These are phyloP conservation scores for Mycena crocata DNA, from an alignment of 768 basidiomycete genomes.

Conservation along the genomic window DNA sequence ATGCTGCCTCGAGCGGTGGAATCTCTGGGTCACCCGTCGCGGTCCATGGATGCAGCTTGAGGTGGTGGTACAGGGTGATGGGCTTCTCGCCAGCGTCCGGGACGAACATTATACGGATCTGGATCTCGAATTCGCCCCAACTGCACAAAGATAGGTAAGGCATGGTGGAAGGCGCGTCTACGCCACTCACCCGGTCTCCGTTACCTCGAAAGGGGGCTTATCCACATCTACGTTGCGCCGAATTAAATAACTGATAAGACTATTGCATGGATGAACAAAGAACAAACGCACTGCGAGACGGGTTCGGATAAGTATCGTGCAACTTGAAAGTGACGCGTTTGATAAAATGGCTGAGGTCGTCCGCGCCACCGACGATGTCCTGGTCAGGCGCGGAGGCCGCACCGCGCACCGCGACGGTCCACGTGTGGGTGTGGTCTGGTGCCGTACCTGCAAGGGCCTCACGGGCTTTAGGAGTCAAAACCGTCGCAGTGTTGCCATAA, in stretches of 20 bases:
- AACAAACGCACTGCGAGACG: constrained; percentile 81
- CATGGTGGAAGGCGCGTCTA: background rate
- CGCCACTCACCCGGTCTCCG: constrained; percentile 86
- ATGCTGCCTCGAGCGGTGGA: constrained; percentile 73
- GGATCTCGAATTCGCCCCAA: constrained; percentile 99
- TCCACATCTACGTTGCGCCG: constrained; percentile 80
- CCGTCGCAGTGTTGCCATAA: constrained; percentile 92
- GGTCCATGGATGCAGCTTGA: constrained; percentile 95
- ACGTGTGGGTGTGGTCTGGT: constrained; percentile 91
- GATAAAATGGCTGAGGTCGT: constrained; percentile 91
- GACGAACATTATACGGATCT: constrained; percentile 91
- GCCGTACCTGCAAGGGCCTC: constrained; percentile 60
- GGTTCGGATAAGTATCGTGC: constrained; percentile 95
- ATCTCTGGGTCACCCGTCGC: constrained; percentile 71
- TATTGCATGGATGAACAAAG: constrained; percentile 3
- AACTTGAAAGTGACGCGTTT: constrained; percentile 97
- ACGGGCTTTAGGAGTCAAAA: constrained; percentile 80
- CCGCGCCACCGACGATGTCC: constrained; percentile 88
- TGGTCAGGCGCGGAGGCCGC: constrained; percentile 81
- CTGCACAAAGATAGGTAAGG: constrained; percentile 48
- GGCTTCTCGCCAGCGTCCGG: constrained; percentile 93
- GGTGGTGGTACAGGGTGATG: constrained; percentile 88
- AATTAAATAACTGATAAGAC: too few species aligned
- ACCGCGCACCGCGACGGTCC: constrained; percentile 95
- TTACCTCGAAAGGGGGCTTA: constrained; percentile 93